Conservation (phyloP, 139 green algal genomes). For the Trebouxia sp. region DNA sequence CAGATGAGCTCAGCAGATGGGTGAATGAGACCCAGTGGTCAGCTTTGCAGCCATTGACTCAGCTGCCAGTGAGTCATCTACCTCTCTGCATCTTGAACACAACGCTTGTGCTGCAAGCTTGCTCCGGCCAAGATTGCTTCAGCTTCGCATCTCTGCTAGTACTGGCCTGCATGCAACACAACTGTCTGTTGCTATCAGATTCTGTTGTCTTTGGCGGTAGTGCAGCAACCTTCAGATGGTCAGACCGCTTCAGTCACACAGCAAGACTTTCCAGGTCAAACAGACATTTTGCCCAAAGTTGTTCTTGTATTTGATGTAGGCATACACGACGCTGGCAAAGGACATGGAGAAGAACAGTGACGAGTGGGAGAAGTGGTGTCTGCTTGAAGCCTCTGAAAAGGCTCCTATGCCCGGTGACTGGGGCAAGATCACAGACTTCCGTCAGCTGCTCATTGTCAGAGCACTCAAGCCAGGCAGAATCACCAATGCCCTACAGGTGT, state of each 20-base stretch:
- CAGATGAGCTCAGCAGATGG: constrained; percentile 80
- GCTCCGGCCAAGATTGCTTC: no score
- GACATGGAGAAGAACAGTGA: constrained; percentile 87
- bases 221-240: no score
- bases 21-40: constrained; percentile 83
- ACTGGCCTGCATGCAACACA: background rate
- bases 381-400: constrained; percentile 66
- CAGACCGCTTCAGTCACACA: background rate
- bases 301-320: constrained; percentile 7
- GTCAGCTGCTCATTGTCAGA: constrained; percentile 72
- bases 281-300: background rate
- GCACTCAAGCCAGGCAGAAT: constrained; percentile 80
- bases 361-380: constrained; percentile 79
- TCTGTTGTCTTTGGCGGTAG: background rate
- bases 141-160: no score
- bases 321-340: constrained; percentile 67
- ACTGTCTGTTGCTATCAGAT: background rate
- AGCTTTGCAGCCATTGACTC: constrained; percentile 69
- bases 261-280: background rate
- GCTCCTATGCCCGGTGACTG: constrained; percentile 78
- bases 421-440: constrained; percentile 71
- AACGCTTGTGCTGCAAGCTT: no score
- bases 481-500: constrained; percentile 64
- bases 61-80: constrained; percentile 37
- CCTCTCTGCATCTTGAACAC: no score